Evolutionary conservation across 1,139 yeast genomes (phyloP), one percentile per base, ranked within the genome.

Genomic region (Protomyces pachydermus): DNA sequence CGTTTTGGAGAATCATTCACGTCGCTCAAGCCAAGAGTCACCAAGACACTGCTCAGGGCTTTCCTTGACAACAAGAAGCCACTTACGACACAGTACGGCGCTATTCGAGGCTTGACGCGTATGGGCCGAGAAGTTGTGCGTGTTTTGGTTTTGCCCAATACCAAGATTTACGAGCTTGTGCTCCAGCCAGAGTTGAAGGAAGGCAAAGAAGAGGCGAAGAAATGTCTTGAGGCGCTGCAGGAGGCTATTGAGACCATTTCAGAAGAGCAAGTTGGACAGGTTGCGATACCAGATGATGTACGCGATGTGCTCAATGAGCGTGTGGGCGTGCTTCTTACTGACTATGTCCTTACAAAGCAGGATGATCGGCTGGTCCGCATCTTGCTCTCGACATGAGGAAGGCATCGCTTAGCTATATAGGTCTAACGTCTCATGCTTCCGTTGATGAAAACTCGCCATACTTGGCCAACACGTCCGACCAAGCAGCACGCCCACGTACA

Each of bases 71-170:
- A 83, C 18, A 79, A 85, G 3, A 82, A 90, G 70, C 93, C 93
- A 1, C 82, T 87, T 12, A 96, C 97, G 1, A 90, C 98, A 0
- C 91, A 91, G 69, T 93, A 88, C 71, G 99, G 99, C 52, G 88
- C 98, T 3, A 82, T 95, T 56, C 82, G 84, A 57, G 98, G 98
- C 2, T 82, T 93, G 71, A 82, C 83, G 66, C 89, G 87, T 35
- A 78, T 95, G 74, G 98, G 98, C 1, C 80, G 85, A 14, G 98
- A 95, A 74, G 95, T 95, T 8, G 84, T 93, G 46, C 83, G 96
- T 68, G 86, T 93, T 57, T 84, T 90, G 0, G 80, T 95, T 66
- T 78, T 91, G 53, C 97, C 97, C 0, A 95, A 95, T 74, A 76
- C 91, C 68, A 83, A 85, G 69, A 84, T 86, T 67, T 93, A 98